Evolutionary conservation across 2,329 filamentous ascomycete genomes (phyloP).

Genomic region (Lojkania enalia): DNA sequence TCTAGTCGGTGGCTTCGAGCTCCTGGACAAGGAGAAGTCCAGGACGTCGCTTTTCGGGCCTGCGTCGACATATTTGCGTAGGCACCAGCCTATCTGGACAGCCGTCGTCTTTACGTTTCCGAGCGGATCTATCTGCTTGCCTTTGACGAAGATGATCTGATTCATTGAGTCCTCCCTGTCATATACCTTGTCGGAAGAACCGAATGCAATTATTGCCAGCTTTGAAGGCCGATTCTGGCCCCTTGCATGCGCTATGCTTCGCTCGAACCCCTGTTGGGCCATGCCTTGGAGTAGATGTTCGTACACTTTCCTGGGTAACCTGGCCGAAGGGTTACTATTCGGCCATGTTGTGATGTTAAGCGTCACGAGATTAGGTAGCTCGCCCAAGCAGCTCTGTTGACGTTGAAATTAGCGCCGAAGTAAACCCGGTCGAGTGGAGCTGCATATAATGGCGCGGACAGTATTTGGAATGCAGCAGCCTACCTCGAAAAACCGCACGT

Average conservation of each 20-base stretch:
- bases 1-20: conserved; percentile 44
- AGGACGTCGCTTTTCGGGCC: conserved; percentile 50
- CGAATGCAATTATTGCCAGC: conserved; percentile 52
- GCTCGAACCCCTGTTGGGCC: conserved; percentile 45
- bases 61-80: conserved; percentile 51
- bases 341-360: conserved; percentile 56
- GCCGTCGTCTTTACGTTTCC: conserved; percentile 47
- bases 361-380: conserved; percentile 48
- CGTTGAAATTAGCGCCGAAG: conserved; percentile 18
- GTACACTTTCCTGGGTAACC: conserved; percentile 50
- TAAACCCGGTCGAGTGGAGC: conserved; percentile 8
- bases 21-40: conserved; percentile 48
- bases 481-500: too few species aligned
- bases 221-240: conserved; percentile 36
- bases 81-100: conserved; percentile 51
- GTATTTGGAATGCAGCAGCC: conserved; percentile 1
- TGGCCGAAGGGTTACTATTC: conserved; percentile 46
- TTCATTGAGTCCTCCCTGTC: conserved; percentile 52
- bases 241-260: conserved; percentile 29
- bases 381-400: conserved; percentile 39
- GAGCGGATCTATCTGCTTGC: conserved; percentile 47
- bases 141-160: conserved; percentile 53
- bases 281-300: conserved; percentile 49
- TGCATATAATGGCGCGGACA: conserved; percentile 3
- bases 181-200: conserved; percentile 52